Conservation (phyloP, 2,329 filamentous ascomycete genomes). For the Pseudocercospora crystallina region DNA sequence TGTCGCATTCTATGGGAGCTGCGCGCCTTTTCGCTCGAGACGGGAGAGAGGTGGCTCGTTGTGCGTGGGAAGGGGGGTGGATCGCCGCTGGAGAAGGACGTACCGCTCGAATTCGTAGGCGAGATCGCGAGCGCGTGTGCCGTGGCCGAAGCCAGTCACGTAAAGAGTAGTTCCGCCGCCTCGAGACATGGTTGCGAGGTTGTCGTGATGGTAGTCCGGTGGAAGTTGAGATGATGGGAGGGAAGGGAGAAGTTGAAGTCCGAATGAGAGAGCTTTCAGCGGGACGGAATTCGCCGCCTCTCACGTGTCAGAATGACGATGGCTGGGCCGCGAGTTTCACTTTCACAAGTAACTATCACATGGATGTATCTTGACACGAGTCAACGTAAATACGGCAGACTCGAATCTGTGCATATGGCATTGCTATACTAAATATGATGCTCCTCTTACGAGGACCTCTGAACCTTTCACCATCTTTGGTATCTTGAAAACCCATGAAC, state of each 20-base stretch:
- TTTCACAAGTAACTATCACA: too few species aligned
- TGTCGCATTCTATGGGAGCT: background rate
- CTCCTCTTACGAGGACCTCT: too few species aligned
- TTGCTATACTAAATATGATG: too few species aligned
- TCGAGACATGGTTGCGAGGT: conserved; percentile 71
- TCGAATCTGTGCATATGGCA: too few species aligned
- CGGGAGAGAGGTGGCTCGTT: background rate
- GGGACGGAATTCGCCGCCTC: too few species aligned
- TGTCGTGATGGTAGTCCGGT: background rate
- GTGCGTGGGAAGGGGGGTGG: conserved; percentile 5
- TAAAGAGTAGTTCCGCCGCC: conserved; percentile 86
- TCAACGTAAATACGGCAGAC: too few species aligned
- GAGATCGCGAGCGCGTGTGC: conserved; percentile 96
- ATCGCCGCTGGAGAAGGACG: conserved; percentile 53
- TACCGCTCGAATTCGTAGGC: conserved; percentile 99
- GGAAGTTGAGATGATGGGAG: conserved; percentile 10
- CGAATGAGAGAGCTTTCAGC: too few species aligned
- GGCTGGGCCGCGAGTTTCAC: too few species aligned
- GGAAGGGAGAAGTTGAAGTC: conserved; percentile 4
- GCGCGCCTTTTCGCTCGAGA: background rate
- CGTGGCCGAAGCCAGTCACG: conserved; percentile 98
- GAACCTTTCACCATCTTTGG: background rate
- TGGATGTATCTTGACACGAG: too few species aligned
- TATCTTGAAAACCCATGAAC: background rate
- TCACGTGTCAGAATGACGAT: too few species aligned